Conservation (phyloP, 2,329 filamentous ascomycete genomes). For the Apiospora saccharicola region DNA sequence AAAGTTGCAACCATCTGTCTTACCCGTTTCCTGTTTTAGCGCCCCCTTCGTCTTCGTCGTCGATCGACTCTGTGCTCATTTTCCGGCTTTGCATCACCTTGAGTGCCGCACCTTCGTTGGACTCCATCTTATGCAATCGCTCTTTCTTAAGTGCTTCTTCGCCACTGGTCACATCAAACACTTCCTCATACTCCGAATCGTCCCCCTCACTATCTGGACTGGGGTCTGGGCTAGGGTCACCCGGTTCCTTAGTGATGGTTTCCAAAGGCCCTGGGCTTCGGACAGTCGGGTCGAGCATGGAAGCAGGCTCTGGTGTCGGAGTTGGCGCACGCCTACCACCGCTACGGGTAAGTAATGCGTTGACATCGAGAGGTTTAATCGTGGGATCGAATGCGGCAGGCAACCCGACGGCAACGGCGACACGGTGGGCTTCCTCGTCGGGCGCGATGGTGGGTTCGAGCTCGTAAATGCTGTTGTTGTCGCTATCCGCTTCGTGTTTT, state of each 20-base stretch:
- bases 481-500: slow-evolving; percentile 65
- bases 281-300: slow-evolving; percentile 29
- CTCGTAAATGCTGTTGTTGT: slow-evolving; percentile 60
- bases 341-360: slow-evolving; percentile 35
- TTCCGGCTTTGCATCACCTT: slow-evolving; percentile 37
- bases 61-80: slow-evolving; percentile 44
- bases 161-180: slow-evolving; percentile 50
- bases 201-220: slow-evolving; percentile 45
- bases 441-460: slow-evolving; percentile 62
- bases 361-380: slow-evolving; percentile 61
- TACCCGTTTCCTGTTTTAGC: slow-evolving; percentile 41
- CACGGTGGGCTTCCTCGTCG: slow-evolving; percentile 70
- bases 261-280: slow-evolving; percentile 48
- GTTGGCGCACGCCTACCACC: slow-evolving; percentile 32
- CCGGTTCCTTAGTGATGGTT: slow-evolving; percentile 42
- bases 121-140: slow-evolving; percentile 42
- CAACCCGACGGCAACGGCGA: slow-evolving; percentile 68
- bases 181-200: slow-evolving; percentile 49
- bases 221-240: not conserved
- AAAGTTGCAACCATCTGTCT: not conserved
- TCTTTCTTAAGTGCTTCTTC: slow-evolving; percentile 53
- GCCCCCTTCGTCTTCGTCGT: slow-evolving; percentile 43
- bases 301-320: slow-evolving; percentile 34
- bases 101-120: slow-evolving; percentile 42
- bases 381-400: slow-evolving; percentile 70